Percentiles rank a stretch among this genome's conserved stretches.
Evolutionary conservation across 2,329 filamentous ascomycete genomes (phyloP).

Genomic region (Claviceps quebecensis): DNA sequence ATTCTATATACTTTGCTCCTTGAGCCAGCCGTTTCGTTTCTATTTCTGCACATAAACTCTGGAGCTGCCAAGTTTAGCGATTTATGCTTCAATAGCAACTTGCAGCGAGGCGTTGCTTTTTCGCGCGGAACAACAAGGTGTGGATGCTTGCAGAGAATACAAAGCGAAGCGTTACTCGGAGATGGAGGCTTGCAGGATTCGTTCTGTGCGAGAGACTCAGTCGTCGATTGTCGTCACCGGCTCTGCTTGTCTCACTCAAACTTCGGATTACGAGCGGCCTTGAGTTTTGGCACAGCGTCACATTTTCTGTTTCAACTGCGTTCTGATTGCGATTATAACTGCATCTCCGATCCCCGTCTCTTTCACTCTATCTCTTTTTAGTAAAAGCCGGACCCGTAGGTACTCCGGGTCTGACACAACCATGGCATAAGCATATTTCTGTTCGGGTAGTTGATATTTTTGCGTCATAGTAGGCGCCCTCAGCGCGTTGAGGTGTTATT

Average conservation of each 20-base stretch:
- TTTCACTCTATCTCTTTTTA: background rate
- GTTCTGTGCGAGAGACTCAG: no score
- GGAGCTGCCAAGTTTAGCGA: slow-evolving; percentile 3
- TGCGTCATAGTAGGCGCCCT: background rate
- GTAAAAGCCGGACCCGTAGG: background rate
- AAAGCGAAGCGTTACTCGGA: background rate
- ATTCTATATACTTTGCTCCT: background rate
- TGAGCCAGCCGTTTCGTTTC: background rate
- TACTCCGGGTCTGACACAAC: background rate
- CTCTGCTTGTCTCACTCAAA: background rate
- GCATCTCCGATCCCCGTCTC: background rate
- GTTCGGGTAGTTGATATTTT: background rate
- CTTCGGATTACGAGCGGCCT: background rate
- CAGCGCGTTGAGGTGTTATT: no score
- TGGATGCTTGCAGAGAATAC: no score
- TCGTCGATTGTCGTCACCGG: background rate
- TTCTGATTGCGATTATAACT: background rate
- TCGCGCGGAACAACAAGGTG: no score
- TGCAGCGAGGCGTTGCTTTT: background rate
- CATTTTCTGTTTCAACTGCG: background rate
- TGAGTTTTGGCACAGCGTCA: background rate
- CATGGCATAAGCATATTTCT: background rate
- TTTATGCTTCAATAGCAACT: slow-evolving; percentile 1
- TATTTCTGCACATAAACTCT: background rate
- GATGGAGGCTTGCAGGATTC: background rate